Conservation (phyloP, 441 rosid species). For the California macrophylla region DNA sequence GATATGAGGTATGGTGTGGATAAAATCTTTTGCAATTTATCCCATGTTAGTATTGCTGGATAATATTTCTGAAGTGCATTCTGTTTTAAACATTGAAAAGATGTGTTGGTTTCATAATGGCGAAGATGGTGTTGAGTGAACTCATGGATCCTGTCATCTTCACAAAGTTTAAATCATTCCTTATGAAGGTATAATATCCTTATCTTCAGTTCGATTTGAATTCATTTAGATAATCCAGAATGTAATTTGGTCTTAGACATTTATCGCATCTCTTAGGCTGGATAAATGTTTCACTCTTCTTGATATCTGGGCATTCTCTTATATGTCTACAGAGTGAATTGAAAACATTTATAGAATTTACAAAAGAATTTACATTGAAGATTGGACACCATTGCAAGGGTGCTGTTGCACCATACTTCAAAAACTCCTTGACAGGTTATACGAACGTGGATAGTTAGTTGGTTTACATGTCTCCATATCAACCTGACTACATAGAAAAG, state of each 20-base stretch:
- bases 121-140: slow-evolving; percentile 85
- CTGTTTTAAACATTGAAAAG: slow-evolving; percentile 30
- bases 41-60: slow-evolving; percentile 6
- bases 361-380: neutral
- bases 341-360: too few relatives aligned
- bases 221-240: neutral
- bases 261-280: too few relatives aligned
- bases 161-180: slow-evolving; percentile 65
- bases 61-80: slow-evolving; percentile 18
- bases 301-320: too few relatives aligned
- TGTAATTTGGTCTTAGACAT: neutral
- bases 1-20: slow-evolving; percentile 63
- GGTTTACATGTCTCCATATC: neutral
- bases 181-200: slow-evolving; percentile 46
- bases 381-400: neutral
- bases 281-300: too few relatives aligned
- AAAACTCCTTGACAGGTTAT: neutral
- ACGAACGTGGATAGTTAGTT: neutral
- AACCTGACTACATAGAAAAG: neutral
- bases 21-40: neutral
- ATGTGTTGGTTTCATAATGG: slow-evolving; percentile 96
- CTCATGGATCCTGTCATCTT: slow-evolving; percentile 78
- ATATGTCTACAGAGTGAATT: too few relatives aligned
- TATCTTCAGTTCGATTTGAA: slow-evolving; percentile 1
- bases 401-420: neutral